Evolutionary conservation across 169 alveolate species (phyloP), one percentile per base, ranked within the genome.

Genomic region (Plasmodium yoelii): DNA sequence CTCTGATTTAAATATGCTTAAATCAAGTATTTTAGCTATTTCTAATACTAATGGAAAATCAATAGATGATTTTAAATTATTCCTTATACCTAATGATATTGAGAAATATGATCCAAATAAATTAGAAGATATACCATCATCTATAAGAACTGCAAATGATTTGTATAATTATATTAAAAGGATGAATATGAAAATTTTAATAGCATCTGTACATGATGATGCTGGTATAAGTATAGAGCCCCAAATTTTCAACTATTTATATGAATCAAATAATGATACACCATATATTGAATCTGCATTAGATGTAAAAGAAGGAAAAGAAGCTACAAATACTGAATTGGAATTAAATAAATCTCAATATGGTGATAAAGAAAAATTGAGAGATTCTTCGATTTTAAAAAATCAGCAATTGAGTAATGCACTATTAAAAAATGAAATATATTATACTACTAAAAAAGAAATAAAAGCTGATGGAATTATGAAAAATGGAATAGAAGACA

Each of bases 1-100:
- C 44, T n/a, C 47, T 55, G 47, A 60, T 86, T 86, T 86, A 53
- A 69, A 86, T 49, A 86, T 55, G 69, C 87, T 86, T 53, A 86
- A 86, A 64, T 59, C 47, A 61, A 86, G 91, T 53, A 86, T 86
- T 53, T 53, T 86, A 59, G 80, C 87, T 24, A 86, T 86, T n/a
- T 49, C 87, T 51, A 59, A 68, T 64, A 46, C 51, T 44, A 63
- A 65, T 19, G 59, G 64, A n/a, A 60, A 28, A 61, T 60, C 91
- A 10, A 46, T 39, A 65, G 87, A 86, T 46, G 74, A 60, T 26
- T 86, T 70, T 57, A 69, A 26, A 8, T 69, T 86, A 24, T 63
- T 56, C 65, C 44, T 86, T 15, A 49, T 69, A 18, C 51, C 39
- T 8, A 86, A 70, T 15, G 70, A 86, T 5, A 55, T 59, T 10